Evolutionary conservation across 2,329 filamentous ascomycete species (phyloP), one percentile per base, ranked within the genome.

Genomic region (Exophiala spinifera): DNA sequence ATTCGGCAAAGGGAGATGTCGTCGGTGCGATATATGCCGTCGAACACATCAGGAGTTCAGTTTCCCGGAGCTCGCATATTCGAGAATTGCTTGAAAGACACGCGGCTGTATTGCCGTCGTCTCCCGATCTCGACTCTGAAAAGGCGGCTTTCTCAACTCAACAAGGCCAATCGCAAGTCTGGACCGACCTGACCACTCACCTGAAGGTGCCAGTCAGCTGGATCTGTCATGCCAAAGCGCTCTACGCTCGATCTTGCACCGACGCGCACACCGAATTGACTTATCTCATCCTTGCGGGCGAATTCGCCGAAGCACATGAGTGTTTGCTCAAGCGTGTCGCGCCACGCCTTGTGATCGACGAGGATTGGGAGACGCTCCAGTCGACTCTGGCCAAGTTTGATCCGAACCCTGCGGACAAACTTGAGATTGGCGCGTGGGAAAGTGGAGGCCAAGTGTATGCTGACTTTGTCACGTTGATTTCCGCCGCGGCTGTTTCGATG

Each of bases 371-470:
- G 17, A 79, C 79, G 1, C 76, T 97, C 1, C 80, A 82, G 37
- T 75, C 79, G 28, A 76, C 96, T 36, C 79, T 97, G 34, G 76
- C 78, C 15, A 84, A 85, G 55, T 96, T 99, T 65, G 70, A 75
- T 5, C 74, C 84, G 48, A 78, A 77, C 1, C 83, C 80, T 13
- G 55, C 49, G 17, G 33, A 28, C 5, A 55, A 56, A 6, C 49
- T 60, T n/a, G 43, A 52, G 20, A 17, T 39, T 6, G 28, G 15
- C 19, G 76, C 17, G 84, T 95, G 28, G 72, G 79, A 10, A 85
- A 86, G 49, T 96, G 94, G 94, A 76, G 91, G 91, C 23, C 92
- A 90, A 3, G 84, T 97, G 20, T 97, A 96, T 68, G 76, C 79
- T 28, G 81, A 84, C 64, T 85, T 80, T 67, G 72, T 84, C 25